Percentiles rank a stretch among this genome's conserved stretches.
Evolutionary conservation across 352 stramenopile species (phyloP).

Genomic region (Phytophthora hybrid): DNA sequence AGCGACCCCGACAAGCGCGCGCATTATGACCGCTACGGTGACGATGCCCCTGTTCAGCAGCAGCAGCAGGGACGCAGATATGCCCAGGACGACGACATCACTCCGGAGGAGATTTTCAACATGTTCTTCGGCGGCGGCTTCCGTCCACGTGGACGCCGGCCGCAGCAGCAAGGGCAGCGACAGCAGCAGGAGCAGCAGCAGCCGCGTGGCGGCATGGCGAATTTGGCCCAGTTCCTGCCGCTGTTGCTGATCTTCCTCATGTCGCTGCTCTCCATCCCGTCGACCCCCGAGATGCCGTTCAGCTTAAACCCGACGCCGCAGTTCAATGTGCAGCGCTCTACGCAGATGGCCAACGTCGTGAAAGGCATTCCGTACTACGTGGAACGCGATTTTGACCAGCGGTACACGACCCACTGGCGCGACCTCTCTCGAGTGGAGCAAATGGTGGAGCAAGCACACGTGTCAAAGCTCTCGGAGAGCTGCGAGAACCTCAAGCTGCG

Average conservation of each 20-base stretch:
- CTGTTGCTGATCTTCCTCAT: conserved; percentile 89
- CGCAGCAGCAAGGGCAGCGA: conserved; percentile 56
- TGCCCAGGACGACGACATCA: conserved; percentile 84
- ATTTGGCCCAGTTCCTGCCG: conserved; percentile 85
- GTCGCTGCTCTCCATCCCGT: conserved; percentile 82
- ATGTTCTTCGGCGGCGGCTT: conserved; percentile 92
- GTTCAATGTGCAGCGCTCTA: conserved; percentile 78
- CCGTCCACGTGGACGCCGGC: conserved; percentile 57
- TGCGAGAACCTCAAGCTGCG: conserved; percentile 87
- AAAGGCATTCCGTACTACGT: conserved; percentile 92
- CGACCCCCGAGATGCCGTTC: conserved; percentile 78
- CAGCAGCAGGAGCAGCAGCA: conserved; percentile 41
- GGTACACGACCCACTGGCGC: conserved; percentile 87
- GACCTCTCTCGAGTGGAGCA: conserved; percentile 87
- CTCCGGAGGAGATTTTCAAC: conserved; percentile 93
- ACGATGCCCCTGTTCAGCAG: conserved; percentile 56
- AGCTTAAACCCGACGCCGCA: conserved; percentile 82
- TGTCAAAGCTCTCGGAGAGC: conserved; percentile 71
- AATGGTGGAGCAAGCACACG: conserved; percentile 87
- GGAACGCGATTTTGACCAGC: conserved; percentile 85
- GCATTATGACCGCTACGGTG: conserved; percentile 87
- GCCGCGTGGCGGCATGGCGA: conserved; percentile 50
- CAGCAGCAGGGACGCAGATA: conserved; percentile 53
- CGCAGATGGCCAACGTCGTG: conserved; percentile 83
- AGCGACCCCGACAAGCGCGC: conserved; percentile 90